phyloP scores from a whole-genome alignment of 2,329 filamentous ascomycete genomes.

The Rhynchosporium agropyri region DNA sequence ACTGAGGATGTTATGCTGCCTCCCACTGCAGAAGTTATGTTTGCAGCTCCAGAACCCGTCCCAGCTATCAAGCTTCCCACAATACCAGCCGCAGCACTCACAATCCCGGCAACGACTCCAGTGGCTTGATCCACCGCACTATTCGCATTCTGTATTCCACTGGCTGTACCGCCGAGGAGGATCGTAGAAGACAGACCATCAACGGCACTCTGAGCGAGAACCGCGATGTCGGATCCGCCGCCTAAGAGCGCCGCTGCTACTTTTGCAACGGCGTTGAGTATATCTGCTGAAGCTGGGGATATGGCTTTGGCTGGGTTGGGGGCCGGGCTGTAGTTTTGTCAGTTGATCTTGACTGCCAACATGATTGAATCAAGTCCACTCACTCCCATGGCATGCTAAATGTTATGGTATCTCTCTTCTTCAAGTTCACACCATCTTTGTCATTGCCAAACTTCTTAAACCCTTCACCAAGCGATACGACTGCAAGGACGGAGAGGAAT shows the following conservation, averaged over 20 bases:
- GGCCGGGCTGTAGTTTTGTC: constrained; percentile 14
- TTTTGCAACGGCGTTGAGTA: constrained; percentile 27
- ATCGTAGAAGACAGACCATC: not conserved
- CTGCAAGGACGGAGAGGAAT: constrained; percentile 31
- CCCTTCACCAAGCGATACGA: constrained; percentile 36
- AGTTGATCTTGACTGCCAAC: not conserved
- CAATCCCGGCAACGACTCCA: constrained; percentile 19
- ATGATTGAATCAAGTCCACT: not conserved
- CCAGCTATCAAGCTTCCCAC: constrained; percentile 27
- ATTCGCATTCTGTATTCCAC: constrained; percentile 11
- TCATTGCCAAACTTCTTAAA: constrained; percentile 28
- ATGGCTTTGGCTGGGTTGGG: constrained; percentile 23
- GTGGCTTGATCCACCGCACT: constrained; percentile 23
- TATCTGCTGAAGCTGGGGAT: constrained; percentile 8
- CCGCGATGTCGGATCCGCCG: constrained; percentile 20
- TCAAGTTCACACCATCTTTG: constrained; percentile 20
- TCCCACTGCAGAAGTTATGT: not conserved
- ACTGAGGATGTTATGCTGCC: not conserved
- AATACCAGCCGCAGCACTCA: constrained; percentile 26
- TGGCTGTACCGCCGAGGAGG: constrained; percentile 10
- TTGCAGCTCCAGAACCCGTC: not conserved
- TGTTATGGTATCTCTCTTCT: constrained; percentile 26
- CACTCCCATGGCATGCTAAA: constrained; percentile 31
- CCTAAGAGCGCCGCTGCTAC: constrained; percentile 31
- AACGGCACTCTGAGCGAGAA: constrained; percentile 6